These are phyloP conservation scores for Candida koratica DNA, from an alignment of 805 yeast genomes.

Conservation along the genomic window DNA sequence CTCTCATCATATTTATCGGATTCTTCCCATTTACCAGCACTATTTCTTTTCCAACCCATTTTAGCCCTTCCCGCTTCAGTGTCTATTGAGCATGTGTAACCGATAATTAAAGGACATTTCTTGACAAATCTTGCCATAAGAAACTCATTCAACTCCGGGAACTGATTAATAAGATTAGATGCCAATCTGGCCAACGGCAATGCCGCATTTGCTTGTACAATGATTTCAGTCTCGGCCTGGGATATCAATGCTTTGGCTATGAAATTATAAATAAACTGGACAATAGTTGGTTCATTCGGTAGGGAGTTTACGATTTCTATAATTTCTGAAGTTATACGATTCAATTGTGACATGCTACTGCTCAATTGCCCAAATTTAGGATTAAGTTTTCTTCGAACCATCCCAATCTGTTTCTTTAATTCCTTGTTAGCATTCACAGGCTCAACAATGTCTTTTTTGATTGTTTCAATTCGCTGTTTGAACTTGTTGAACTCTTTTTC, in stretches of 20 bases:
- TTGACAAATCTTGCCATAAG: conserved; percentile 80
- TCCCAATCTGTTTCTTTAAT: conserved; percentile 50
- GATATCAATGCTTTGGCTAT: conserved; percentile 80
- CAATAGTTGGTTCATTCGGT: conserved; percentile 23
- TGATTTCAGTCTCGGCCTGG: conserved; percentile 91
- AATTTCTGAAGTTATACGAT: conserved; percentile 49
- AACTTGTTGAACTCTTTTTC: conserved; percentile 45
- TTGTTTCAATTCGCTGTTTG: conserved; percentile 49
- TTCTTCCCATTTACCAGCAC: conserved; percentile 49
- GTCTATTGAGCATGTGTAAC: conserved; percentile 69
- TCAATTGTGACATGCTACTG: conserved; percentile 59
- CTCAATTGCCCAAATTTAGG: conserved; percentile 93
- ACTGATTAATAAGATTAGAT: conserved; percentile 44
- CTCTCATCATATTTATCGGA: conserved; percentile 77
- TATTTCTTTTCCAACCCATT: conserved; percentile 83
- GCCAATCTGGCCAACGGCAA: conserved; percentile 73
- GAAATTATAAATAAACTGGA: conserved; percentile 71
- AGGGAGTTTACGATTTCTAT: conserved; percentile 47
- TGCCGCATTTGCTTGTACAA: conserved; percentile 73
- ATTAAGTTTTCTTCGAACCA: conserved; percentile 71
- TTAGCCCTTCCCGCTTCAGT: conserved; percentile 76
- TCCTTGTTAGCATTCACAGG: conserved; percentile 50
- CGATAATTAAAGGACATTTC: conserved; percentile 86
- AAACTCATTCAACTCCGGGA: conserved; percentile 51
- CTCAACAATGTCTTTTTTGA: conserved; percentile 56